Percentiles rank a stretch among this genome's conserved stretches.
These are phyloP conservation scores for Sporothrix humicola DNA, from an alignment of 2,329 filamentous ascomycete genomes.

Conservation along the genomic window DNA sequence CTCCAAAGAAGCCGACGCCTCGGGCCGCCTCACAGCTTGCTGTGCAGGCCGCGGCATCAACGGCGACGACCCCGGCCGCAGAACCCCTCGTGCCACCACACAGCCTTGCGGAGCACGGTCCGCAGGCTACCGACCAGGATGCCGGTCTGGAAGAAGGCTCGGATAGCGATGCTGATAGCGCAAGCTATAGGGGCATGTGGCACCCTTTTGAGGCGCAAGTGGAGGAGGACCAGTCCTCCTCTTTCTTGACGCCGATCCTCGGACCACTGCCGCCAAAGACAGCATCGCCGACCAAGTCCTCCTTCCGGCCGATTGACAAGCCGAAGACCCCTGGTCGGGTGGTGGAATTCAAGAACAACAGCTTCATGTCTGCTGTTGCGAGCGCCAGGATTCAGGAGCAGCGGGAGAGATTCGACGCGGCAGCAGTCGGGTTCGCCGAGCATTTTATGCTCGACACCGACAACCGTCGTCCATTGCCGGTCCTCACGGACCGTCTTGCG, in stretches of 20 bases:
- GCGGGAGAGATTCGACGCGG: neutral
- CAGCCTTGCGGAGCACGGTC: too few species aligned
- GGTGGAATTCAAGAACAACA: constrained; percentile 60
- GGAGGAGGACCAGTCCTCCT: constrained; percentile 46
- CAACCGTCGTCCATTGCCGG: constrained; percentile 24
- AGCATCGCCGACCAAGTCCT: constrained; percentile 63
- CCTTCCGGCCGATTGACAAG: constrained; percentile 62
- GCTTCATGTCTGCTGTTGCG: constrained; percentile 49
- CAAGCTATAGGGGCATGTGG: neutral
- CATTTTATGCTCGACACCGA: constrained; percentile 36
- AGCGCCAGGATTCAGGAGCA: constrained; percentile 45
- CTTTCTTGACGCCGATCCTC: constrained; percentile 50
- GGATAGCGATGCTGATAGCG: too few species aligned
- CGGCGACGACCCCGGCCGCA: neutral
- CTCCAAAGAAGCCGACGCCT: constrained; percentile 13
- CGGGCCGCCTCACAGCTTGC: neutral
- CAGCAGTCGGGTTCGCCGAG: constrained; percentile 31
- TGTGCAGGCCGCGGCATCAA: neutral
- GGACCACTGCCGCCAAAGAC: constrained; percentile 57
- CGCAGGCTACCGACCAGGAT: too few species aligned
- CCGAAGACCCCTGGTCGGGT: constrained; percentile 63
- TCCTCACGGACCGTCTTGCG: neutral
- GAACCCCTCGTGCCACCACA: neutral
- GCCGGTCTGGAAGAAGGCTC: too few species aligned
- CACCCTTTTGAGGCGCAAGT: neutral